These are phyloP conservation scores for Yamadazyma insecticola DNA, from an alignment of 805 yeast species.

Conservation along the genomic window DNA sequence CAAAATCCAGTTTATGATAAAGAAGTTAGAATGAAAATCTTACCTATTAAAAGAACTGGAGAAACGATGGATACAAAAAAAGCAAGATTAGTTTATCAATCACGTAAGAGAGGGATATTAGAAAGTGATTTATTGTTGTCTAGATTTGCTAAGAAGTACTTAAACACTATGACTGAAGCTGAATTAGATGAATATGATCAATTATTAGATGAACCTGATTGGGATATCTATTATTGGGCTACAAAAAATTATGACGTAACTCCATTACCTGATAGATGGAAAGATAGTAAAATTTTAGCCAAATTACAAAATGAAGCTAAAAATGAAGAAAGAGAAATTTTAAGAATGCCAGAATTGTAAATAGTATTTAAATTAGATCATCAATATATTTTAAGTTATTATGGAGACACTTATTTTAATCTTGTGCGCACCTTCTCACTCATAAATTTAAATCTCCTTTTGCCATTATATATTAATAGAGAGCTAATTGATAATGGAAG, in stretches of 20 bases:
- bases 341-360: constrained; percentile 72
- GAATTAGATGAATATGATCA: constrained; percentile 83
- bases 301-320: constrained; percentile 69
- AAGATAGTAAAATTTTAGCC: constrained; percentile 56
- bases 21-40: constrained; percentile 47
- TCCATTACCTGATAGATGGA: constrained; percentile 87
- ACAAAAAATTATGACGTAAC: constrained; percentile 76
- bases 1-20: constrained; percentile 32
- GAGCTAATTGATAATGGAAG: constrained; percentile 6
- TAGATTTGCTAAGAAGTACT: constrained; percentile 75
- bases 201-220: constrained; percentile 89
- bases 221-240: constrained; percentile 99
- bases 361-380: no score
- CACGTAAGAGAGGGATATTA: constrained; percentile 90
- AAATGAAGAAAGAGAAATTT: constrained; percentile 64
- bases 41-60: constrained; percentile 72
- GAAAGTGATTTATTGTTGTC: constrained; percentile 87
- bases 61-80: constrained; percentile 72
- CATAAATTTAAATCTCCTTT: not conserved
- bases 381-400: no score
- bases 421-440: not conserved
- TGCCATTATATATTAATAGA: no score
- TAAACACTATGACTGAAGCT: constrained; percentile 51
- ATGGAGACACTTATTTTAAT: no score
- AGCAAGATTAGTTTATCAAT: constrained; percentile 87